Evolutionary conservation across 305 asterid genomes (phyloP), one percentile per base, ranked within the genome.

Genomic region (Rubia occidens): DNA sequence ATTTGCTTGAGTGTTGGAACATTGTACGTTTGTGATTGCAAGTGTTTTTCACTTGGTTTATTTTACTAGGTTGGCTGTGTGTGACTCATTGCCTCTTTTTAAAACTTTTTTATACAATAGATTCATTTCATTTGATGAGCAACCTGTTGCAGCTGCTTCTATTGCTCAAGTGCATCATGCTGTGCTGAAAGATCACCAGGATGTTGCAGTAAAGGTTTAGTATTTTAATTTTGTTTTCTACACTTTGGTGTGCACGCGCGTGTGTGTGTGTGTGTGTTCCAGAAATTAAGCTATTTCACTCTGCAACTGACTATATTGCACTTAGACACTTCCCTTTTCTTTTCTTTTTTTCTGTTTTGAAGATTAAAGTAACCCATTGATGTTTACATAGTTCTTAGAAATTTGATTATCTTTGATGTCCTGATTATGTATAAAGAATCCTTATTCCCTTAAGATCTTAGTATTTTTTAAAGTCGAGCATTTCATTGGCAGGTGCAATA

Each of bases 151-250:
- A 78, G 98, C 98, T 76, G 97, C 98, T 71, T 93, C 98, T 32
- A 90, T 93, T 82, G 97, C 97, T 77, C 98, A 93, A 84, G 98
- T 93, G 68, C 97, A 93, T 82, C 96, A 64, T 72, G 98, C 96
- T 73, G 72, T 86, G 21, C 77, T 87, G 85, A 86, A 86, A 77
- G 85, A 86, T 73, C 73, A 73, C 49, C 86, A 81, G 78, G 95
- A 90, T 74, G 98, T 87, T 54, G 97, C 96, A 49, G 97, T 93
- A 73, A 93, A 93, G 98, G 97, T 91, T 75, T 56, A 60, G 61
- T 60, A 54, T 75, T 77, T 69, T 60, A 37, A 58, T 56, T 71
- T 47, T 67, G 66, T 60, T 66, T 66, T 8, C 14, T 53, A 53
- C 58, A 53, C 29, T 29, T 60, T 60, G 35, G 35, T 47, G 51